Conservation (phyloP, 345 rosid species). For the Kernera saxatilis region DNA sequence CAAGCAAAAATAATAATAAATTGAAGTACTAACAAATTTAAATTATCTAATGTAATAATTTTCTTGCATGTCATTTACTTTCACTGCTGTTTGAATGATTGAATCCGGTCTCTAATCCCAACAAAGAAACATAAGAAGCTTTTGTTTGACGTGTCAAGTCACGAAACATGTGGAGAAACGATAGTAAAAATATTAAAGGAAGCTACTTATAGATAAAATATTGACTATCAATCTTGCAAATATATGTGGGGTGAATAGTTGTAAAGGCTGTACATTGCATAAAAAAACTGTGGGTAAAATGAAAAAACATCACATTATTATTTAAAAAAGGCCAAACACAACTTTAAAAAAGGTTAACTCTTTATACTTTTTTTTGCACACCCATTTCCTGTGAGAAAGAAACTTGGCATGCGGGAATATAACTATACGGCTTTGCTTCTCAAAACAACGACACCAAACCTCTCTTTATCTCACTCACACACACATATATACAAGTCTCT, state of each 20-base stretch:
- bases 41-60: too few species aligned
- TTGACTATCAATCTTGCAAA: constrained; percentile 18
- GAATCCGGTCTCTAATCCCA: not conserved
- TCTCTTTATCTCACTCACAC: constrained; percentile 4
- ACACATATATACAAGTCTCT: not conserved
- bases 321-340: constrained; percentile 22
- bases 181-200: not conserved
- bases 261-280: constrained; percentile 19
- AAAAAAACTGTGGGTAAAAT: constrained; percentile 20
- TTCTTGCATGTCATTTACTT: not conserved
- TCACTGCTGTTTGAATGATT: not conserved
- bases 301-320: constrained; percentile 1
- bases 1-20: too few species aligned
- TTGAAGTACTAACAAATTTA: too few species aligned
- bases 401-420: constrained; percentile 33
- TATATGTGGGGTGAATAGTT: constrained; percentile 1
- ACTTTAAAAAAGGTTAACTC: constrained; percentile 15
- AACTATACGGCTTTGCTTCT: constrained; percentile 31
- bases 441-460: constrained; percentile 25
- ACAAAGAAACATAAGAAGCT: too few species aligned
- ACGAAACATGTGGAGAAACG: not conserved
- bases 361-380: constrained; percentile 9
- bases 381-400: constrained; percentile 21
- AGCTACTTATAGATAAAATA: constrained; percentile 11
- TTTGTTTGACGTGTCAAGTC: not conserved